Evolutionary conservation across 768 basidiomycete species (phyloP).

Genomic region (Auriculariales sp.): DNA sequence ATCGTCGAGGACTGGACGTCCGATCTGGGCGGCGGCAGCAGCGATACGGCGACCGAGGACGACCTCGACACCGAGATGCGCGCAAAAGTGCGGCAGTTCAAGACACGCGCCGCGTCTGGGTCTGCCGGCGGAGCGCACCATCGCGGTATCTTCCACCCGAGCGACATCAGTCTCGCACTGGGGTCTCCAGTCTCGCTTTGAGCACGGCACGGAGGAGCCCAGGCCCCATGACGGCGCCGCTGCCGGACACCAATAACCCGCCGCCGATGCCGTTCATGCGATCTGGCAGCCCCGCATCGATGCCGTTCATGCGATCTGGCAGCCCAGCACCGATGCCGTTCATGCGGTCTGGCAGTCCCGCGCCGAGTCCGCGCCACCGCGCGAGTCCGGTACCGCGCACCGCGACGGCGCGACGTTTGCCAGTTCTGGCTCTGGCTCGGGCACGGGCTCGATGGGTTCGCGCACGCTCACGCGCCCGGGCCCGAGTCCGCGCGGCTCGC

Average conservation of each 20-base stretch:
- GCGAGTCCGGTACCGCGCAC: no score
- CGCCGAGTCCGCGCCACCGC: no score
- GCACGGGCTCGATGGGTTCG: no score
- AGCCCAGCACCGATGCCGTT: no score
- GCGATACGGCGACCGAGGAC: slow-evolving; percentile 71
- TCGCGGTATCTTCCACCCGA: slow-evolving; percentile 75
- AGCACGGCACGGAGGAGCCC: no score
- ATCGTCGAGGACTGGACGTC: slow-evolving; percentile 67
- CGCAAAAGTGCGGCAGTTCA: slow-evolving; percentile 75
- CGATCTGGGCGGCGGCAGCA: slow-evolving; percentile 23
- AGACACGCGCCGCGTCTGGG: slow-evolving; percentile 27
- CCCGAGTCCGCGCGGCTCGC: slow-evolving; percentile 17
- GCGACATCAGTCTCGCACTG: slow-evolving; percentile 78
- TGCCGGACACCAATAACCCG: slow-evolving; percentile 31
- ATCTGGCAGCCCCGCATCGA: slow-evolving; percentile 29
- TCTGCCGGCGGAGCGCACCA: slow-evolving; percentile 54
- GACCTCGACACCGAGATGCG: slow-evolving; percentile 47
- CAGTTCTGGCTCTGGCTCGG: no score
- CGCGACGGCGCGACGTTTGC: no score
- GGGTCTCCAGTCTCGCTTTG: no score
- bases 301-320: slow-evolving; percentile 21
- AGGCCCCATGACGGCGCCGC: slow-evolving; percentile 52
- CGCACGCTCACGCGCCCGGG: background rate
- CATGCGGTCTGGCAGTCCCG: no score
- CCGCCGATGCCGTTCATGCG: slow-evolving; percentile 39